These are phyloP conservation scores for Penicillium verrucosum DNA, from an alignment of 2,329 filamentous ascomycete species.

Conservation along the genomic window DNA sequence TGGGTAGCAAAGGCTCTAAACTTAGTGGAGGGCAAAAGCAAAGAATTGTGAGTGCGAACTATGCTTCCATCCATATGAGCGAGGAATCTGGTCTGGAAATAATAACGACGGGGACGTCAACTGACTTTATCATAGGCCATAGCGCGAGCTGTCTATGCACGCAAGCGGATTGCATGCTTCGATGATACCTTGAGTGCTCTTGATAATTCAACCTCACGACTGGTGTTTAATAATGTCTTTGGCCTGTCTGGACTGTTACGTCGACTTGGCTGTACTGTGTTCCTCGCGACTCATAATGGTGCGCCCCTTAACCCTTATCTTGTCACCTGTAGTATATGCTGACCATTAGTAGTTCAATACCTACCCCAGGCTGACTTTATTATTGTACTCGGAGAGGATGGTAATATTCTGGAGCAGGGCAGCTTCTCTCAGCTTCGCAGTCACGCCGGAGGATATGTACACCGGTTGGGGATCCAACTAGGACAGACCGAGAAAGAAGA, in stretches of 20 bases:
- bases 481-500: too few species aligned
- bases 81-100: neutral
- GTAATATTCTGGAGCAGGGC: neutral
- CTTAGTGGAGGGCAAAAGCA: constrained; percentile 49
- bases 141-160: constrained; percentile 43
- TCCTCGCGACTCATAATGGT: constrained; percentile 43
- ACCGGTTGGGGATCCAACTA: too few species aligned
- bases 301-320: too few species aligned
- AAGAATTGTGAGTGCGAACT: constrained; percentile 29
- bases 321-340: too few species aligned
- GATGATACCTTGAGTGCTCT: constrained; percentile 45
- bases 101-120: too few species aligned
- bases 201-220: constrained; percentile 39
- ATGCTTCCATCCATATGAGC: neutral
- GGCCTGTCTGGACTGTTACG: constrained; percentile 45
- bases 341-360: neutral
- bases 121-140: constrained; percentile 26
- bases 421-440: constrained; percentile 16
- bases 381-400: neutral
- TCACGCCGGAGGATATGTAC: neutral
- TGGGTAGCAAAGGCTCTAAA: constrained; percentile 44
- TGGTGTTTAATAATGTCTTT: constrained; percentile 40
- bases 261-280: constrained; percentile 37
- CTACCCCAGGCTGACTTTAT: neutral
- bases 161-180: constrained; percentile 41